Evolutionary conservation across 129 eudicot species (phyloP), one percentile per base, ranked within the genome.

Genomic region (Apium graveolens): DNA sequence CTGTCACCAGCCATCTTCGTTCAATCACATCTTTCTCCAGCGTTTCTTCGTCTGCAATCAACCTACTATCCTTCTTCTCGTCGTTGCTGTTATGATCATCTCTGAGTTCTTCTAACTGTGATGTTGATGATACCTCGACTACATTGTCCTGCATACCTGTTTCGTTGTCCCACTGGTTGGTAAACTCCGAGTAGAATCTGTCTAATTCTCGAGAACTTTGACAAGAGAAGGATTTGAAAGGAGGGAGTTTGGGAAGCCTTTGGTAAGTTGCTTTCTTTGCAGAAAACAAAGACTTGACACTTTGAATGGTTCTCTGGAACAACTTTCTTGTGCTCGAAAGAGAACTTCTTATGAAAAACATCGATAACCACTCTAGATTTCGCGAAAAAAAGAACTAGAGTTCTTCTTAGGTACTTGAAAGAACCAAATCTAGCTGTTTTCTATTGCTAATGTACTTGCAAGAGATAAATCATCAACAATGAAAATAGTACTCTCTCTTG

Each of bases 211-310:
- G 84, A 11, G 70, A 74, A 38, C 35, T 72, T 82, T 66, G 81
- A 80, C 89, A 81, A 21, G 86, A 83, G 44, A 85, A 84, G 73
- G 85, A 85, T 35, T 82, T 82, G 81, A 81, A 84, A 16, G 87
- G 84, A 70, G 95, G 85, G 31, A 72, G 84, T 81, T 86, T 87
- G 60, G 90, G 90, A 43, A 90, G 87, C 75, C 73, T 90, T 70
- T 88, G 82, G 78, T 88, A 90, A 73, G 57, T 44, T 1, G 17
- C n/a, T n/a, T n/a, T 14, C 16, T 88, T 88, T 69, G 70, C 49
- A 1, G 84, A 75, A 60, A 90, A 82, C 37, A 86, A 84, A 43
- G 85, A 86, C 77, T 88, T 90, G 76, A 90, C 81, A 79, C 78
- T 79, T 18, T 77, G 75, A 51, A 86, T 39, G 37, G 89, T 88